Conservation (phyloP, 1,139 yeast genomes). For the Geotrichum candidum region DNA sequence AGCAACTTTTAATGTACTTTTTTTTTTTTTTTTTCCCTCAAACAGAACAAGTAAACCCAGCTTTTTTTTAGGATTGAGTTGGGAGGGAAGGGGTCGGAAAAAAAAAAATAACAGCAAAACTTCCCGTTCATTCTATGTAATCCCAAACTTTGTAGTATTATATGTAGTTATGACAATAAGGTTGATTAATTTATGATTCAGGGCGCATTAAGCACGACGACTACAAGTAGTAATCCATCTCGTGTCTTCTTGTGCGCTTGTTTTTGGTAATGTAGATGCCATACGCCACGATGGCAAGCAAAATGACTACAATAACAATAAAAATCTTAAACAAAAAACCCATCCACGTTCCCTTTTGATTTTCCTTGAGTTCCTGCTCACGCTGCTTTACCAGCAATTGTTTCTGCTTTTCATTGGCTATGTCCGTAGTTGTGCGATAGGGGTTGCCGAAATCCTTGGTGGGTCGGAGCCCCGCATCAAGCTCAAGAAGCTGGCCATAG, state of each 20-base stretch:
- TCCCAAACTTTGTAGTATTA: too few species aligned
- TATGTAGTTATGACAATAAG: too few species aligned
- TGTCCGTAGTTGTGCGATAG: conserved; percentile 28
- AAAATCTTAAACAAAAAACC: conserved; percentile 31
- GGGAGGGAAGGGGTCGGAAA: background rate
- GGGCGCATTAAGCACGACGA: background rate
- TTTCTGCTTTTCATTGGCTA: conserved; percentile 9
- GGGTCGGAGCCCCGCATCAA: conserved; percentile 19
- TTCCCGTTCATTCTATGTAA: background rate
- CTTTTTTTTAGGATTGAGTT: too few species aligned
- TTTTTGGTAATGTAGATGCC: conserved; percentile 46
- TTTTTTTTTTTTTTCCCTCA: background rate
- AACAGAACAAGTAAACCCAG: background rate
- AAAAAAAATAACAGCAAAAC: background rate
- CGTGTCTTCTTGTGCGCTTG: conserved; percentile 1
- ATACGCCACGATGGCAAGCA: conserved; percentile 44
- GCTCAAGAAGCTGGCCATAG: conserved; percentile 32
- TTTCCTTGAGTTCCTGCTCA: conserved; percentile 39
- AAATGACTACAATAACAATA: conserved; percentile 31
- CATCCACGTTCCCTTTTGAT: conserved; percentile 33
- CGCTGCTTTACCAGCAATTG: background rate
- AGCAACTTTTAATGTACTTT: background rate
- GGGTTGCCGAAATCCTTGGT: background rate
- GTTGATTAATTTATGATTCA: background rate
- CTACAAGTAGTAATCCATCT: conserved; percentile 9